These are phyloP conservation scores for Udeniomyces megalosporus DNA, from an alignment of 768 basidiomycete species.

Conservation along the genomic window DNA sequence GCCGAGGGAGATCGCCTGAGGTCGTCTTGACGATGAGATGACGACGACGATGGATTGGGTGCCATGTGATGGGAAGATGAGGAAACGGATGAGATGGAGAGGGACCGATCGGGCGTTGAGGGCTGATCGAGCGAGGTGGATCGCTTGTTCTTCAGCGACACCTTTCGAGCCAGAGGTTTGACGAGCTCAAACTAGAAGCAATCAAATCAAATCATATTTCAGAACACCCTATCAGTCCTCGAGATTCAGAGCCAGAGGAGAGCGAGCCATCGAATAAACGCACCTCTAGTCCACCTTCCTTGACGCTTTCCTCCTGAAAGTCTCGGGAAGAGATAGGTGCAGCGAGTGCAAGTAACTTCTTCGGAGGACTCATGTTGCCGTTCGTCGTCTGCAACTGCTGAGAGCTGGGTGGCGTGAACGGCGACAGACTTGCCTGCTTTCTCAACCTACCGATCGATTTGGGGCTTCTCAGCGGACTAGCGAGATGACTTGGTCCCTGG, in stretches of 20 bases:
- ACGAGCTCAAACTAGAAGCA: constrained; percentile 2
- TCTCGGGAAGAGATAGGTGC: not conserved
- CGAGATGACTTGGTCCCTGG: too few relatives aligned
- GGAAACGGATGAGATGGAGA: too few relatives aligned
- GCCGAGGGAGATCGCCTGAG: too few relatives aligned
- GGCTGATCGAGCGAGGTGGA: not conserved
- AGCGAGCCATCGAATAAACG: not conserved
- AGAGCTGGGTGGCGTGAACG: not conserved
- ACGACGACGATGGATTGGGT: too few relatives aligned
- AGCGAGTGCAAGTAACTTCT: not conserved
- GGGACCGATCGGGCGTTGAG: too few relatives aligned
- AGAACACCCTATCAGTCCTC: too few relatives aligned
- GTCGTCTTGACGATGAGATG: too few relatives aligned
- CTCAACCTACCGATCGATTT: too few relatives aligned
- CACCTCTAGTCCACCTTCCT: constrained; percentile 6
- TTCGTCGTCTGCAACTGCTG: not conserved
- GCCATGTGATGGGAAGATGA: too few relatives aligned
- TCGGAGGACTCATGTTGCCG: not conserved
- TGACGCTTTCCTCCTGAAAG: constrained; percentile 4
- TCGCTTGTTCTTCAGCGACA: not conserved
- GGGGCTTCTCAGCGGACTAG: too few relatives aligned
- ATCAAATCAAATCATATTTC: not conserved
- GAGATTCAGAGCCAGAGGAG: too few relatives aligned
- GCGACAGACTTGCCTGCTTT: not conserved
- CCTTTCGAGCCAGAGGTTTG: constrained; percentile 8